A percentile compares a stretch with the other conserved stretches of the same genome.
Evolutionary conservation across 2,329 filamentous ascomycete species (phyloP).

Genomic region (Cladorrhinum sp.): DNA sequence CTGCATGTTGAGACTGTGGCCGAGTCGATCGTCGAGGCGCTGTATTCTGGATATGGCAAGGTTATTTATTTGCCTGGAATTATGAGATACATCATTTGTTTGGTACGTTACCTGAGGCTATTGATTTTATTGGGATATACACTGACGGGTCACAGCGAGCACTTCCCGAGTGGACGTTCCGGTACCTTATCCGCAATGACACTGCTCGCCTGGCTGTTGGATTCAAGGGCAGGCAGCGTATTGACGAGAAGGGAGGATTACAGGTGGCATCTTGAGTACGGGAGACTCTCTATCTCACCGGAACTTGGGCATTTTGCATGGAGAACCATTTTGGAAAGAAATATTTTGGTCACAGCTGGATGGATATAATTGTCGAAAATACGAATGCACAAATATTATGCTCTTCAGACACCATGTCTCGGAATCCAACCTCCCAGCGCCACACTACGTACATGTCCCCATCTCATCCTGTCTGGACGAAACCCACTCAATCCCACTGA

Average conservation of each 20-base stretch:
- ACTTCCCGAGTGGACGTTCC: slow-evolving; percentile 26
- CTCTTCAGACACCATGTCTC: no score
- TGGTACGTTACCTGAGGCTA: slow-evolving; percentile 29
- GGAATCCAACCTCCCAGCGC: no score
- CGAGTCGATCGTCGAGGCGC: slow-evolving; percentile 29
- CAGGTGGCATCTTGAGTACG: background rate
- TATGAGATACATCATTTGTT: slow-evolving; percentile 26
- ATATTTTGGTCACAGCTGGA: no score
- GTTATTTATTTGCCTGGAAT: slow-evolving; percentile 33
- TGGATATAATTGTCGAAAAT: no score
- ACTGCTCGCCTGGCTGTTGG: slow-evolving; percentile 2
- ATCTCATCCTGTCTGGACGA: no score
- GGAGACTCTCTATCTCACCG: background rate
- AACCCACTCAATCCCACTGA: no score
- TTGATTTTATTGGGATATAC: background rate
- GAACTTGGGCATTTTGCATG: no score
- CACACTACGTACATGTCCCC: no score
- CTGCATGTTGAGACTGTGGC: slow-evolving; percentile 34
- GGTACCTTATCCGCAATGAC: slow-evolving; percentile 1
- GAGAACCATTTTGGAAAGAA: no score
- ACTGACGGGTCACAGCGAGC: slow-evolving; percentile 18
- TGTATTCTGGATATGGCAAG: slow-evolving; percentile 33
- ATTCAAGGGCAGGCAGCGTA: slow-evolving; percentile 14
- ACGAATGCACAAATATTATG: no score
- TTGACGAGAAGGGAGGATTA: slow-evolving; percentile 18